Evolutionary conservation across 805 yeast genomes (phyloP), one percentile per base, ranked within the genome.

Genomic region (Suhomyces kilbournensis): DNA sequence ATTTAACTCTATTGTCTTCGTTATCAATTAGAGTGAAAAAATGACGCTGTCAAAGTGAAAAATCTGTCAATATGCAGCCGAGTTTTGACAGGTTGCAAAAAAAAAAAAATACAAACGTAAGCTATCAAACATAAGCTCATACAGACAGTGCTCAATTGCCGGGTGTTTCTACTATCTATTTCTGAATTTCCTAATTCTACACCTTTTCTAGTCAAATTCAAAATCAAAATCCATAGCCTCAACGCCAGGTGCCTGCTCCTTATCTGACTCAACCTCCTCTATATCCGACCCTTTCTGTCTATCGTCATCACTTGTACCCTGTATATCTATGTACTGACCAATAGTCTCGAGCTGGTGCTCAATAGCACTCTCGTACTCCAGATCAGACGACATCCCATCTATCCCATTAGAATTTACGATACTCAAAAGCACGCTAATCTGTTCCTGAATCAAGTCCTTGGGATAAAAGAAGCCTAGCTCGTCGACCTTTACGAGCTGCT

Each of bases 201-300:
- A n/a, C n/a, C n/a, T n/a, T n/a, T n/a, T n/a, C n/a, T n/a, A n/a
- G 25, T 22, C 69, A 46, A 65, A 62, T 53, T 66, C 69, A 51
- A 64, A 64, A 32, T 66, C 68, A 50, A 65, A 61, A 23, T 65
- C 67, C 55, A 63, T 54, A 30, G 44, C 17, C 28, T 42, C 45
- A 23, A 8, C 17, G 22, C n/a, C 45, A 2, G 26, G 17, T 6
- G 42, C 17, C 3, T 17, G 23, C 12, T 19, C 42, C 4, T 38
- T 14, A 4, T 38, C 5, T n/a, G 23, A 19, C n/a, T 12, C 23
- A 10, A 19, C 22, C 2, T 5, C 23, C 7, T 38, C 22, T 2
- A 35, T 35, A 2, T 50, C 55, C 26, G 30, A 46, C 17, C 49
- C 40, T n/a, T 28, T 15, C 23, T 46, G 49, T 45, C 32, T 43